phyloP scores from a whole-genome alignment of 208 protist genomes.

The Trypanosoma conorhini region DNA sequence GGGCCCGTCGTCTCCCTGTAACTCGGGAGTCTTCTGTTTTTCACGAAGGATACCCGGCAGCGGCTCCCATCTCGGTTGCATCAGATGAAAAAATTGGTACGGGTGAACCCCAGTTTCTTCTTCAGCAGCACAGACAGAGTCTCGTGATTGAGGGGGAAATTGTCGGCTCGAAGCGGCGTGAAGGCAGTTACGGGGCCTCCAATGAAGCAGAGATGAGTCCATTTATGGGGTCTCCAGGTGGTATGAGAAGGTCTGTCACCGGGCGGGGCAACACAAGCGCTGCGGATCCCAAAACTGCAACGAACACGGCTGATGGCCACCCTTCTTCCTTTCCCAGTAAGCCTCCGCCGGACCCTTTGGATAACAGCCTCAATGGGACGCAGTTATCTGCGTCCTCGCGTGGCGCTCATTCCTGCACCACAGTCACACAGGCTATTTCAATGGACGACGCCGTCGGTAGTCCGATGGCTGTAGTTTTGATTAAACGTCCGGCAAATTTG shows the following conservation, averaged over 20 bases:
- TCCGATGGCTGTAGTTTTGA: neutral
- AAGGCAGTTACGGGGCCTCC: neutral
- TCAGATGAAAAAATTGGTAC: neutral
- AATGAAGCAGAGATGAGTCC: constrained; percentile 4
- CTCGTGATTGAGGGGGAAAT: neutral
- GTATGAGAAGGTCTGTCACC: neutral
- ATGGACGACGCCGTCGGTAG: constrained; percentile 8
- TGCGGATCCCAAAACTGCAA: neutral
- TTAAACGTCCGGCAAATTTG: constrained; percentile 1
- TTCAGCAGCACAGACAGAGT: neutral
- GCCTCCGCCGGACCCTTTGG: neutral
- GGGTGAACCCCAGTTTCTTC: neutral
- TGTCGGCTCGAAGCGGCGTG: neutral
- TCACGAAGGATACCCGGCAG: neutral
- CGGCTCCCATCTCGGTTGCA: neutral
- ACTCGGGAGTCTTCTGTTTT: neutral
- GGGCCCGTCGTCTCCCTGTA: neutral
- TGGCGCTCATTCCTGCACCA: constrained; percentile 30
- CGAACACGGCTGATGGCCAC: neutral
- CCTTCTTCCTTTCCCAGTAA: neutral
- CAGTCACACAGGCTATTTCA: constrained; percentile 45
- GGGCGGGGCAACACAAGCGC: neutral
- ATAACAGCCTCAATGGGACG: neutral
- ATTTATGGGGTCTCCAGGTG: neutral
- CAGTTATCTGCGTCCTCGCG: neutral